phyloP scores from a whole-genome alignment of 345 rosid species.

The Bruguiera sexangula region DNA sequence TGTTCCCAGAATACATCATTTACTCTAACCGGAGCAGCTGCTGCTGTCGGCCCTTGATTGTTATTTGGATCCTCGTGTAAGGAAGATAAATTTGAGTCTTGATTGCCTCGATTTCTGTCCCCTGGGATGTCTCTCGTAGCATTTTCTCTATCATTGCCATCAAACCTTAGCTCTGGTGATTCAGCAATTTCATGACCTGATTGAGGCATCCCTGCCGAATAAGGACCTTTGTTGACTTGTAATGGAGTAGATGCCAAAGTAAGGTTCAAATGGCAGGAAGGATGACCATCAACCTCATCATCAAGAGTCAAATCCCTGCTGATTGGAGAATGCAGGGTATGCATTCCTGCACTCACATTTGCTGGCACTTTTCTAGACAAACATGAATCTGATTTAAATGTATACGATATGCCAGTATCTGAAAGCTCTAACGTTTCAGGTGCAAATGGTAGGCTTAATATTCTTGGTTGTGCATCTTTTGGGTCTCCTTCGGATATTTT shows the following conservation, averaged over 20 bases:
- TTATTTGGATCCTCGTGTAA: constrained; percentile 39
- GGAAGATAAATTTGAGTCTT: constrained; percentile 24
- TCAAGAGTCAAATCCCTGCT: constrained; percentile 42
- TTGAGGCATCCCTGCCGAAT: constrained; percentile 37
- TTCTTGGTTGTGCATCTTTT: constrained; percentile 42
- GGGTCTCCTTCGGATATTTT: constrained; percentile 49
- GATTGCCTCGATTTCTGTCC: constrained; percentile 23
- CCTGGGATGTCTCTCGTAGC: constrained; percentile 22
- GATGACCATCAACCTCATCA: constrained; percentile 66
- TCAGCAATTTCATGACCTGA: constrained; percentile 36
- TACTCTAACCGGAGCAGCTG: constrained; percentile 56
- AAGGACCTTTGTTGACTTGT: constrained; percentile 47
- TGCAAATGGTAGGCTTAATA: constrained; percentile 41
- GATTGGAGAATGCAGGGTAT: constrained; percentile 22
- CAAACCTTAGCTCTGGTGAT: constrained; percentile 27
- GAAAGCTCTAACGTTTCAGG: constrained; percentile 72
- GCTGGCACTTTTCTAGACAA: constrained; percentile 38
- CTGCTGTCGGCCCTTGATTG: constrained; percentile 46
- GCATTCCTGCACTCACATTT: constrained; percentile 36
- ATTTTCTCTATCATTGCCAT: constrained; percentile 32
- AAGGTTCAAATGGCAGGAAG: constrained; percentile 79
- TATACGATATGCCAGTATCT: constrained; percentile 71
- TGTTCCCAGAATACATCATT: constrained; percentile 98
- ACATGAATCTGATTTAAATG: constrained; percentile 38
- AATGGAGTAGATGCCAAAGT: constrained; percentile 76